A percentile compares a stretch with the other conserved stretches of the same genome.
Evolutionary conservation across 495 filamentous ascomycete species (phyloP).

Genomic region (Xylaria nigripes): DNA sequence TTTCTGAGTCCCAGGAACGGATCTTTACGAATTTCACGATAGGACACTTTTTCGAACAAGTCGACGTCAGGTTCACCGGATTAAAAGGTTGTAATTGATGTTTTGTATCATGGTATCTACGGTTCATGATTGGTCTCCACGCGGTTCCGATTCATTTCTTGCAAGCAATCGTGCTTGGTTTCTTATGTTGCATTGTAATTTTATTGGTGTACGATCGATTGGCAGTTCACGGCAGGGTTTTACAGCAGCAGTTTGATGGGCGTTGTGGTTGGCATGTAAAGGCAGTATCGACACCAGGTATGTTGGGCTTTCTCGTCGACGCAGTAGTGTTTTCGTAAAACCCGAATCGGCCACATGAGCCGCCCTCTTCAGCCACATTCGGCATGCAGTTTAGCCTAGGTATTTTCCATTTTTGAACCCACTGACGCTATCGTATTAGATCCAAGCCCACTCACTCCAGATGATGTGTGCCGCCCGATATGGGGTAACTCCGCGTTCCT

Average conservation of each 20-base stretch:
- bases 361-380: neutral
- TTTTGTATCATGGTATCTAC: neutral
- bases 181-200: neutral
- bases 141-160: neutral
- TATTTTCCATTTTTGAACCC: neutral
- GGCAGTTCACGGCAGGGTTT: neutral
- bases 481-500: neutral
- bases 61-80: neutral
- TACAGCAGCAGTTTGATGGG: neutral
- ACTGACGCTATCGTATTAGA: neutral
- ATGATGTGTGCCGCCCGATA: neutral
- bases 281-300: neutral
- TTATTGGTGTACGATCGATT: neutral
- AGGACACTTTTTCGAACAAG: neutral
- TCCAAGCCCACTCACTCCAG: conserved; percentile 1
- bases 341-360: neutral
- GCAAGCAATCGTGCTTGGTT: neutral
- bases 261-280: neutral
- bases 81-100: neutral
- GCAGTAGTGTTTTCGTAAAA: neutral
- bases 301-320: neutral
- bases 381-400: neutral
- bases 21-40: neutral
- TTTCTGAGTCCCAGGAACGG: neutral
- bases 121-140: neutral